These are phyloP conservation scores for Solanum hybrid DNA, from an alignment of 305 asterid genomes.

Conservation along the genomic window DNA sequence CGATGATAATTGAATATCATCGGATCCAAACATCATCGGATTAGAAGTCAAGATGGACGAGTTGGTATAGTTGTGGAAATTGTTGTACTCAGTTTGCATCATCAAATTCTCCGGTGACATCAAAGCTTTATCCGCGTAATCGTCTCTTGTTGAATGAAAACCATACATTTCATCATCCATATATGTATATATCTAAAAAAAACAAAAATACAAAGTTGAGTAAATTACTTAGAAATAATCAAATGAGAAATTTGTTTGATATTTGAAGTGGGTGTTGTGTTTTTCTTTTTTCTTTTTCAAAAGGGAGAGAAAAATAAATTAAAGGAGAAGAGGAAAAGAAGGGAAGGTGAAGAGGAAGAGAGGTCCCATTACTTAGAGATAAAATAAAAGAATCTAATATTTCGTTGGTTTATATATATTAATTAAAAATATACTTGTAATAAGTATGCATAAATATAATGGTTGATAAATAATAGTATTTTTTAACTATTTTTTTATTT, in stretches of 20 bases:
- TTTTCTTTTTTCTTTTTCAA: background rate
- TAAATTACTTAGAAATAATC: background rate
- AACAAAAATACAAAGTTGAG: background rate
- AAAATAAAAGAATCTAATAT: background rate
- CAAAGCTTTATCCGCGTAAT: constrained; percentile 43
- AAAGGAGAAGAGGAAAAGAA: constrained; percentile 1
- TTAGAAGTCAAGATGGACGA: background rate
- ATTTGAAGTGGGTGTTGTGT: background rate
- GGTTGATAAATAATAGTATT: background rate
- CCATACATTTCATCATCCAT: constrained; percentile 41
- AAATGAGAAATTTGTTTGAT: background rate
- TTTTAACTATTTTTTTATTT: too few relatives aligned
- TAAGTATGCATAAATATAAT: background rate
- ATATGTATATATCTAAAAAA: background rate
- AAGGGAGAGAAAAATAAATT: background rate
- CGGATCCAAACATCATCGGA: constrained; percentile 14
- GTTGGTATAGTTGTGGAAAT: background rate
- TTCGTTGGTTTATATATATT: background rate
- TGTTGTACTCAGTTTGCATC: constrained; percentile 28
- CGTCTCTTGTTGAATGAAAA: constrained; percentile 15
- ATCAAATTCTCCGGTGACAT: constrained; percentile 53
- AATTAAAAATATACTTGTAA: too few relatives aligned
- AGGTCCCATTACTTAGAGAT: background rate
- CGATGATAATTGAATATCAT: constrained; percentile 10
- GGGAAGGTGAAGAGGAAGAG: background rate